These are phyloP conservation scores for Speleostelium caveatum DNA, from an alignment of 78 protist species.

Conservation along the genomic window DNA sequence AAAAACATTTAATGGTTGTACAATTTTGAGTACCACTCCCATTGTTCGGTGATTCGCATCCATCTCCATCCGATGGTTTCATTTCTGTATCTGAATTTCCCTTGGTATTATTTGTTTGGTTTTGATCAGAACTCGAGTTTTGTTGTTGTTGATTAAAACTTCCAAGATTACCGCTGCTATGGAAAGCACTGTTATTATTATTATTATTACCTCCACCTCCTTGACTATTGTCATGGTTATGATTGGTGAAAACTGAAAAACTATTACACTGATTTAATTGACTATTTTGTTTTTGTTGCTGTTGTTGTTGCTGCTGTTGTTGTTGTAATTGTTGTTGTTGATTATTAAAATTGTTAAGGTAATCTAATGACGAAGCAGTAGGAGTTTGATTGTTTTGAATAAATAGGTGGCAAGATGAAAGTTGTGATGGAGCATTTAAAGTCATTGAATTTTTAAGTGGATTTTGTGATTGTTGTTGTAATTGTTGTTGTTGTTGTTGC, in stretches of 20 bases:
- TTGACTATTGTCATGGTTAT: background rate
- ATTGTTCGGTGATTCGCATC: background rate
- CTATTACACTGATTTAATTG: background rate
- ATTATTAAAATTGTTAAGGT: background rate
- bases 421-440: background rate
- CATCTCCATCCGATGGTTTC: background rate
- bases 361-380: background rate
- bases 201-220: background rate
- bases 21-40: background rate
- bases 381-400: background rate
- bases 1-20: constrained; percentile 39
- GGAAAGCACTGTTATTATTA: background rate
- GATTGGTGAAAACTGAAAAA: background rate
- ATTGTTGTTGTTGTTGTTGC: no score
- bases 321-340: background rate
- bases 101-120: background rate
- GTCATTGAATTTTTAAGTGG: background rate
- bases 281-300: background rate
- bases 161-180: background rate
- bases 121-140: no score
- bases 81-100: background rate
- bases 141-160: no score
- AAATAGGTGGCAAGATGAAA: constrained; percentile 8
- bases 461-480: no score
- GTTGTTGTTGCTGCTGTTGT: background rate